A percentile compares a stretch with the other conserved stretches of the same genome.
phyloP scores from a whole-genome alignment of 257 asterid genomes.

The Cordia subcordata region DNA sequence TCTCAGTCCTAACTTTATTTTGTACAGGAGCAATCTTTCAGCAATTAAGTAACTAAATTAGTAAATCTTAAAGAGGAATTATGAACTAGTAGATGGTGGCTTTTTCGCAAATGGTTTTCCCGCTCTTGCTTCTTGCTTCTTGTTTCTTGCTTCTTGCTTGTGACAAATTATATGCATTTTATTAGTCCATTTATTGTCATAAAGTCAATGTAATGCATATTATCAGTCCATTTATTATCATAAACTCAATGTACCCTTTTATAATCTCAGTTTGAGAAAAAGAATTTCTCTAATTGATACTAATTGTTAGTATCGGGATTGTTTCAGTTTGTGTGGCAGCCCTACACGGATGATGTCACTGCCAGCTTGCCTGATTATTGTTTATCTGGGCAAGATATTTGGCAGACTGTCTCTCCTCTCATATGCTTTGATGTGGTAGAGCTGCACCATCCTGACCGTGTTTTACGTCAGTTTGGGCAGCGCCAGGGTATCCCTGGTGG shows the following conservation, averaged over 20 bases:
- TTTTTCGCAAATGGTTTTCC: not conserved
- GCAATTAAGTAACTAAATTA: no score
- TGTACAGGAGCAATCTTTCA: no score
- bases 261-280: no score
- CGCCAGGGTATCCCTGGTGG: slow-evolving; percentile 50
- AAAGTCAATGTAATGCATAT: no score
- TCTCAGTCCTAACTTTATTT: no score
- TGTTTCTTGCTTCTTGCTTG: not conserved
- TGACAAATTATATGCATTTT: no score
- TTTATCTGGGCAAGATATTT: slow-evolving; percentile 51
- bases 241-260: no score
- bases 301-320: not conserved
- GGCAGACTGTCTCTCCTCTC: slow-evolving; percentile 71
- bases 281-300: not conserved
- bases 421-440: slow-evolving; percentile 77
- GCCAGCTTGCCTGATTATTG: slow-evolving; percentile 69
- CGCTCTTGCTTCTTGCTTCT: no score
- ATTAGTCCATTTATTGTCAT: no score
- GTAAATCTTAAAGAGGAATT: no score
- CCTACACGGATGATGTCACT: slow-evolving; percentile 49
- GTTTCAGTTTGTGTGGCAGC: slow-evolving; percentile 62
- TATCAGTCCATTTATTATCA: no score
- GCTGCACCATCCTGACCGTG: slow-evolving; percentile 75
- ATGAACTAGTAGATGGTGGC: no score
- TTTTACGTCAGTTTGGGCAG: slow-evolving; percentile 69